phyloP scores from a whole-genome alignment of 495 filamentous ascomycete species.

The Parathielavia appendiculata region DNA sequence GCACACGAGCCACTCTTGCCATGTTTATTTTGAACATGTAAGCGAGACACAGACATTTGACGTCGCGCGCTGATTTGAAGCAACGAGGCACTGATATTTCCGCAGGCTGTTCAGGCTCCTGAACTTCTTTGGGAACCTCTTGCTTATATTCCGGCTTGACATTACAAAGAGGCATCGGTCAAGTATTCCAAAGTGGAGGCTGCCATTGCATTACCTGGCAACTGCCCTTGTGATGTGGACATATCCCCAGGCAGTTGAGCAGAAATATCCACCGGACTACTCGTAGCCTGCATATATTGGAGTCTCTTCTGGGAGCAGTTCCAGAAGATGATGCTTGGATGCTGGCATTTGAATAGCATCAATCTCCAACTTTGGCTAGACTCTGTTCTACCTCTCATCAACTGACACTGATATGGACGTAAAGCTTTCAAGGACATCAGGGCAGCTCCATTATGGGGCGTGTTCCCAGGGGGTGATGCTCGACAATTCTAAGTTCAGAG shows the following conservation, averaged over 20 bases:
- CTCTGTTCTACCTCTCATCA: too few relatives aligned
- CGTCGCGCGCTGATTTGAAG: too few relatives aligned
- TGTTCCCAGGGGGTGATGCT: too few relatives aligned
- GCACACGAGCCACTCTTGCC: slow-evolving; percentile 16
- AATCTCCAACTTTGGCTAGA: too few relatives aligned
- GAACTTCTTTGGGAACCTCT: slow-evolving; percentile 26
- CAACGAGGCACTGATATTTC: not conserved
- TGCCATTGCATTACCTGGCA: slow-evolving; percentile 14
- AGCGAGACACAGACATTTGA: slow-evolving; percentile 1
- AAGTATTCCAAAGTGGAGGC: slow-evolving; percentile 7
- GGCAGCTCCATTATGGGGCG: too few relatives aligned
- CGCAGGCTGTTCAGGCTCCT: slow-evolving; percentile 26
- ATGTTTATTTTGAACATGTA: slow-evolving; percentile 29
- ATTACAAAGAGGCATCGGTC: slow-evolving; percentile 17
- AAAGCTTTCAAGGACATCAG: too few relatives aligned
- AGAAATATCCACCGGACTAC: slow-evolving; percentile 10
- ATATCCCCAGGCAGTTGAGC: slow-evolving; percentile 26
- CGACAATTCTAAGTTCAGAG: too few relatives aligned
- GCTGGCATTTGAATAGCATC: too few relatives aligned
- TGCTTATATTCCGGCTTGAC: slow-evolving; percentile 23
- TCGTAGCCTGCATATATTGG: not conserved
- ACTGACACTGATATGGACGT: too few relatives aligned
- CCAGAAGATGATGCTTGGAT: too few relatives aligned
- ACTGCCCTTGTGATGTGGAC: slow-evolving; percentile 27
- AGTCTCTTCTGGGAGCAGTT: too few relatives aligned